Evolutionary conservation across 176 grass and related monocot species (phyloP), one percentile per base, ranked within the genome.

Genomic region (Musa schizocarpa): DNA sequence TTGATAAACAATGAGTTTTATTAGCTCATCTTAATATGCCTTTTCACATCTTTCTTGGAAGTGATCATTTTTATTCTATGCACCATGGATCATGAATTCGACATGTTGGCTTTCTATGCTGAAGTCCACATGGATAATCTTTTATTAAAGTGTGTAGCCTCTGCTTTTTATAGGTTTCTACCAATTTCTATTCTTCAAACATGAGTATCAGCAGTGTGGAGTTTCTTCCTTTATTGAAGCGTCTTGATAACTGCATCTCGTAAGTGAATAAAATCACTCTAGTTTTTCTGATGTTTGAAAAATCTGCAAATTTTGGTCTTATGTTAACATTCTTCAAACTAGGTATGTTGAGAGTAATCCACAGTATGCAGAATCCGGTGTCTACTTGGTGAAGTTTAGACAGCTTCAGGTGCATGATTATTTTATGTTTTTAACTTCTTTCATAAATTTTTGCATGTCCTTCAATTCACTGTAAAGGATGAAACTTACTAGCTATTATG

Each of bases 191-290:
- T 87, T 85, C 88, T 76, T 84, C 92, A 75, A 91, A 81, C 80
- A 98, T 98, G 90, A 89, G 86, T 77, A 93, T 98, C 8, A 82
- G 86, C 43, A 93, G 86, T 14, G 84, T 81, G 62, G 87, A 91
- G 50, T 93, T 98, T 84, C 88, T 93, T 73, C 95, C 95, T 72
- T 79, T 98, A 48, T 82, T 98, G 79, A 98, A 98, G 78, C 86
- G 86, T 17, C 90, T 98, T 65, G 95, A 98, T 93, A 88, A 98
- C 52, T 98, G 95, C 76, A 93, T 98, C 81, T 94, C 82, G 95
- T 98, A 89, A 87, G 89, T 79, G 65, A 50, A 78, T 58, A 58
- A 73, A 12, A 50, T 14, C 3, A 48, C 48, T 9, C 19, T 12
- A 69, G 65, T 75, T 55, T 50, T 76, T 71, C 3, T 63, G 17